Base-by-base conservation (phyloP, 78 protist genomes). In the Dictyostelium discoideum region DNA sequence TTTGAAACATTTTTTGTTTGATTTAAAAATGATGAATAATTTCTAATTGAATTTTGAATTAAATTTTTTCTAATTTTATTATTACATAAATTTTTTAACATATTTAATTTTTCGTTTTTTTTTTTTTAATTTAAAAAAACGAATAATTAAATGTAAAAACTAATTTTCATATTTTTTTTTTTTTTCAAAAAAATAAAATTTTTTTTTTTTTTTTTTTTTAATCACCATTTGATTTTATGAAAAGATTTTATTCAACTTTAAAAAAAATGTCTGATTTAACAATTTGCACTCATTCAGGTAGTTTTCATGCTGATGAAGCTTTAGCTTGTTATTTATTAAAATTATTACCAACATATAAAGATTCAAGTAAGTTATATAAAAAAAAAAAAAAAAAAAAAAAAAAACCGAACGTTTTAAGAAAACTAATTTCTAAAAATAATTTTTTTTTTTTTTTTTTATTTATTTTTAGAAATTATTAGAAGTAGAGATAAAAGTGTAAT, bases 301-400 rank as follows among this genome's bases (percentile, higher is more conserved):
- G 85, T 1, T 98, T 98, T 89, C 99, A 98, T 77, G 93, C 97
- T 24, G 99, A 98, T 79, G 99, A 98, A 93, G 98, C 98, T 8
- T 85, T 97, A 24, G 99, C 99, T 5, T 85, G 95, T 78, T 97
- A 32, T 37, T 20, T 98, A 83, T 98, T 98, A 76, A 77, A 86
- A 42, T 69, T 63, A 46, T 82, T 92, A 39, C 77, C 65, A 20
- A 93, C 86, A 44, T 93, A 77, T 50, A 69, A 24, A 77, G 94
- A 79, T 72, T 63, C 96, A 16, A 76, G 81, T 96, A 83, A 39
- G 93, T n/a, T n/a, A n/a, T n/a, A n/a, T n/a, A n/a, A n/a, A n/a
- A n/a, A n/a, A n/a, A n/a, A n/a, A n/a, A n/a, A n/a, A n/a, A n/a
- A n/a, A n/a, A n/a, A n/a, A n/a, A n/a, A n/a, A n/a, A n/a, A n/a